phyloP scores from a whole-genome alignment of 257 asterid species.

The Jacaranda mimosifolia region DNA sequence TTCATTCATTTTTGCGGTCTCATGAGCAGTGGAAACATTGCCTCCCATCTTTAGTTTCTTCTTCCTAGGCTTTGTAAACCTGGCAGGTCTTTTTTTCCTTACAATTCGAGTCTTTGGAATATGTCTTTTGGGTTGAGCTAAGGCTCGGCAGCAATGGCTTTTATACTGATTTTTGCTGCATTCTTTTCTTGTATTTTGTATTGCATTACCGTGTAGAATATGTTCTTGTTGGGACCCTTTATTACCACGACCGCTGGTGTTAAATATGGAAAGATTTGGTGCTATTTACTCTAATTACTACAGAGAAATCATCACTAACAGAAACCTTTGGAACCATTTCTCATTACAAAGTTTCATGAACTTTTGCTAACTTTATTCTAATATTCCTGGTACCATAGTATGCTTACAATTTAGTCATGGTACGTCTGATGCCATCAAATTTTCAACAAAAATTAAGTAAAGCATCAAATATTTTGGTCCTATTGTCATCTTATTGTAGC shows the following conservation, averaged over 20 bases:
- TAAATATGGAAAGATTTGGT: conserved; percentile 33
- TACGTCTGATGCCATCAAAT: not conserved
- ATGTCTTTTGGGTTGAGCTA: conserved; percentile 26
- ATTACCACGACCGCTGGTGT: conserved; percentile 29
- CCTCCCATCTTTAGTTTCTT: conserved; percentile 48
- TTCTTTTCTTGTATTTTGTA: not conserved
- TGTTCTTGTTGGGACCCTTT: conserved; percentile 49
- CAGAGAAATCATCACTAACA: not conserved
- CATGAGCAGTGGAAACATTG: conserved; percentile 40
- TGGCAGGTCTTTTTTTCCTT: not conserved
- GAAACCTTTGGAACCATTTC: too few relatives aligned
- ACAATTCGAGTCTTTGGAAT: not conserved
- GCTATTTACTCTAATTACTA: not conserved
- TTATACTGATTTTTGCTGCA: conserved; percentile 38
- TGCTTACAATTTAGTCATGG: not conserved
- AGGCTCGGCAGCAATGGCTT: conserved; percentile 21
- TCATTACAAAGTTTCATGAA: not conserved
- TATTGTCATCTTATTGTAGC: not conserved
- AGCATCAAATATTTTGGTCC: not conserved
- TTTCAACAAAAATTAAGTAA: not conserved
- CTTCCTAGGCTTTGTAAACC: not conserved
- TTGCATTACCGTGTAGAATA: conserved; percentile 37
- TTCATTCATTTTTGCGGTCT: conserved; percentile 9
- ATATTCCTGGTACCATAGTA: not conserved
- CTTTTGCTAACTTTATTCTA: not conserved